These are phyloP conservation scores for Peronosclerospora sorghi DNA, from an alignment of 352 stramenopile genomes.

Conservation along the genomic window DNA sequence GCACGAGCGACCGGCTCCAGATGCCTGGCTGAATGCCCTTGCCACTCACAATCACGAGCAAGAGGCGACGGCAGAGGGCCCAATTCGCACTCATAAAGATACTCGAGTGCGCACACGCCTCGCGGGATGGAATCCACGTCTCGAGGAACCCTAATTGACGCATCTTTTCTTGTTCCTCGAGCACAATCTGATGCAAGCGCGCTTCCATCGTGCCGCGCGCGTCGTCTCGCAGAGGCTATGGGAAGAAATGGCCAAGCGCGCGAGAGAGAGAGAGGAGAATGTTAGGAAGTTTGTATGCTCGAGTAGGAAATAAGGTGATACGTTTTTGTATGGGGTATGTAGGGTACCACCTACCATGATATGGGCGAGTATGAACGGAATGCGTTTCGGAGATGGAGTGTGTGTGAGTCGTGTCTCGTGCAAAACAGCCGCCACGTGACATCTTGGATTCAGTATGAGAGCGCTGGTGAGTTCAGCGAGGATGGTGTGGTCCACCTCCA, in stretches of 20 bases:
- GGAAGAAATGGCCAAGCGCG: not conserved
- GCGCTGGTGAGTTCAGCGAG: too few relatives aligned
- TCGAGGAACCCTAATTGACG: conserved; percentile 73
- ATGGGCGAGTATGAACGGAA: too few relatives aligned
- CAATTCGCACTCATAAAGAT: conserved; percentile 81
- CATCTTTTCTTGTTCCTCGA: conserved; percentile 81
- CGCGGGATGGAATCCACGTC: conserved; percentile 61
- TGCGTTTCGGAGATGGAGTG: too few relatives aligned
- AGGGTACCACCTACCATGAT: too few relatives aligned
- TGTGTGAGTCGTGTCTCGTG: too few relatives aligned
- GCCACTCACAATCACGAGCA: conserved; percentile 71
- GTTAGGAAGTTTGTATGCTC: too few relatives aligned
- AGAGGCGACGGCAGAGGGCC: conserved; percentile 61
- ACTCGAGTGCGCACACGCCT: conserved; percentile 53
- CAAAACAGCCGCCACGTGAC: too few relatives aligned
- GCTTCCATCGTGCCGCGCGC: conserved; percentile 64
- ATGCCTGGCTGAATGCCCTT: conserved; percentile 82
- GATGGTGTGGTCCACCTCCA: not conserved
- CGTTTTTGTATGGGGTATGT: too few relatives aligned
- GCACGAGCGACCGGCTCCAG: conserved; percentile 74
- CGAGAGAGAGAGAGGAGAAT: not conserved
- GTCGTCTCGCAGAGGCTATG: conserved; percentile 20
- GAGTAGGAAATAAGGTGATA: too few relatives aligned
- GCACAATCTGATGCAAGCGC: conserved; percentile 75
- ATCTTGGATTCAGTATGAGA: too few relatives aligned